phyloP scores from a whole-genome alignment of 129 eudicot genomes.

The Lactuca saligna region DNA sequence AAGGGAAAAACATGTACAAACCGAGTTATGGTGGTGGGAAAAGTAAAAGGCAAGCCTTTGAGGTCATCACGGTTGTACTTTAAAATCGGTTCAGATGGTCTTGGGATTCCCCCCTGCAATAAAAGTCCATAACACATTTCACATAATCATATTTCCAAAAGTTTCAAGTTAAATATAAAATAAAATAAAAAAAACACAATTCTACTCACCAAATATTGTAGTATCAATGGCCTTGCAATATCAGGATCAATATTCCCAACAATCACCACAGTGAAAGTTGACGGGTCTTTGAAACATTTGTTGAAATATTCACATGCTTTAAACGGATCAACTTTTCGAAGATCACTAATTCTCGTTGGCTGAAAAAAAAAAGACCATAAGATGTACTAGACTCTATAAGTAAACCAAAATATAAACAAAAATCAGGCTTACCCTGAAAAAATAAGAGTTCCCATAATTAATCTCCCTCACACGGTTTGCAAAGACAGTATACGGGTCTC shows the following conservation, averaged over 20 bases:
- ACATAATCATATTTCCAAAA: conserved; percentile 1
- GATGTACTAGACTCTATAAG: neutral
- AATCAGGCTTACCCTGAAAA: conserved; percentile 58
- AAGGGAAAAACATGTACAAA: conserved; percentile 20
- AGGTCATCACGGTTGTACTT: conserved; percentile 78
- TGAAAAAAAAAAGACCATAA: conserved; percentile 32
- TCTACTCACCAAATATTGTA: conserved; percentile 78
- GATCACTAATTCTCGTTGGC: conserved; percentile 73
- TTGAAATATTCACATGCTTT: conserved; percentile 82
- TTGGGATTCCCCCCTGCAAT: conserved; percentile 91
- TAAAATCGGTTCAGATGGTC: conserved; percentile 59
- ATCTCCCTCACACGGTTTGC: conserved; percentile 86
- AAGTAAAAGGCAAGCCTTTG: conserved; percentile 83
- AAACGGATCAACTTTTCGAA: conserved; percentile 69
- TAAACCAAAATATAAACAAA: conserved; percentile 10
- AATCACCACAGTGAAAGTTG: conserved; percentile 82
- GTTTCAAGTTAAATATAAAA: conserved; percentile 5
- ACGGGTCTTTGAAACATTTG: conserved; percentile 88
- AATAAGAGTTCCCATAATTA: conserved; percentile 86
- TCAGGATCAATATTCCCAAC: conserved; percentile 94
- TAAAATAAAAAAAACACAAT: conserved; percentile 4
- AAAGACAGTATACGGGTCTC: conserved; percentile 95
- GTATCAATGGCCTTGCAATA: conserved; percentile 72
- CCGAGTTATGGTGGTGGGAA: conserved; percentile 72
- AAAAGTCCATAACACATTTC: conserved; percentile 2